Percentiles rank a stretch among this genome's conserved stretches.
Conservation (phyloP, 495 filamentous ascomycete genomes). For the Trichoderma erinaceum region DNA sequence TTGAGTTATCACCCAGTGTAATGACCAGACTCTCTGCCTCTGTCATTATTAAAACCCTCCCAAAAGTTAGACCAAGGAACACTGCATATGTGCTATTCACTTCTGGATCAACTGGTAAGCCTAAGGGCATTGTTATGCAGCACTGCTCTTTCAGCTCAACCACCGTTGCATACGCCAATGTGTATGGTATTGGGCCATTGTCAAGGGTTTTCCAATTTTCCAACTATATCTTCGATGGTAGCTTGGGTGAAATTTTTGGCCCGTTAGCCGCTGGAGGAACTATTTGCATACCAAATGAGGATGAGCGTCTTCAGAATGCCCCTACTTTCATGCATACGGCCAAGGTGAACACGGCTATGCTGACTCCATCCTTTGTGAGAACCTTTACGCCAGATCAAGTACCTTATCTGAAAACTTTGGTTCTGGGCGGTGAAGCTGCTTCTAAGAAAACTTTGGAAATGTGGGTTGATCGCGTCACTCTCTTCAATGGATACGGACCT, state of each 20-base stretch:
- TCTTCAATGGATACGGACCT: constrained; percentile 52
- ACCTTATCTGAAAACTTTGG: constrained; percentile 9
- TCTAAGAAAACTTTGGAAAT: not conserved
- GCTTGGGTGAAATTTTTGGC: constrained; percentile 44
- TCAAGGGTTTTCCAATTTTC: constrained; percentile 46
- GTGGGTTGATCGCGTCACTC: constrained; percentile 13
- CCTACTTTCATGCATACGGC: constrained; percentile 32
- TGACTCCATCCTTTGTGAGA: constrained; percentile 50
- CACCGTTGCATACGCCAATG: constrained; percentile 31
- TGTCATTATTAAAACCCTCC: constrained; percentile 22
- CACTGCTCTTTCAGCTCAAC: constrained; percentile 32
- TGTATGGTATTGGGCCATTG: constrained; percentile 33
- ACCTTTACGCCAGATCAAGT: constrained; percentile 6
- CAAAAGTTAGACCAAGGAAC: constrained; percentile 27
- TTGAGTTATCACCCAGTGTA: constrained; percentile 16
- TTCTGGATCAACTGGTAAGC: constrained; percentile 49
- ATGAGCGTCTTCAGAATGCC: constrained; percentile 35
- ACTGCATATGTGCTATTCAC: constrained; percentile 49
- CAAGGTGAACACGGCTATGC: constrained; percentile 36
- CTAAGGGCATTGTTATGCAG: constrained; percentile 38
- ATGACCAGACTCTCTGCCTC: not conserved
- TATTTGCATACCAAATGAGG: constrained; percentile 56
- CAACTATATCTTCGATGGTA: constrained; percentile 45
- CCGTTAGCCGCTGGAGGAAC: constrained; percentile 51
- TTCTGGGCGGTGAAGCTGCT: constrained; percentile 11